Conservation (phyloP, 805 yeast genomes). For the Zygoascus flipseniorum region DNA sequence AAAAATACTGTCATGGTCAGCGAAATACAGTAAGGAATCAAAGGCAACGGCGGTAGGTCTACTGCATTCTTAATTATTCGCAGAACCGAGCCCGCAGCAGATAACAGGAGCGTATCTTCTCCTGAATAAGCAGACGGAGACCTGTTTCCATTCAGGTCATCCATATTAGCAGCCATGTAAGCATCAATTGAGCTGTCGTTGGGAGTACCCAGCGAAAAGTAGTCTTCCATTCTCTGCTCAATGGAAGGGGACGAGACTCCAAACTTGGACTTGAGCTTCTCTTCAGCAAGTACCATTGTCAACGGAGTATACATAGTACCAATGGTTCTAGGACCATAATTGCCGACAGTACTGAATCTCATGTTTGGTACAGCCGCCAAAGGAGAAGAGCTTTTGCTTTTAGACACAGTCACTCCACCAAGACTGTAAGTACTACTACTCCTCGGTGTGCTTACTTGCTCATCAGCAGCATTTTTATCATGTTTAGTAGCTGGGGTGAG, state of each 20-base stretch:
- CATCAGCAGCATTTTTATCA: neutral
- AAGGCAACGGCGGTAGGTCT: slow-evolving; percentile 26
- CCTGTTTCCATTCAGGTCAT: neutral
- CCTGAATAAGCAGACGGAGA: neutral
- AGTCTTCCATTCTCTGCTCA: slow-evolving; percentile 3
- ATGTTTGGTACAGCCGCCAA: neutral
- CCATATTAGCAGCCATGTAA: neutral
- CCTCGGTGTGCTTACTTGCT: neutral
- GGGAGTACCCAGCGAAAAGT: neutral
- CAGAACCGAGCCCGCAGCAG: slow-evolving; percentile 23
- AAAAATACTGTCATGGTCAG: slow-evolving; percentile 30
- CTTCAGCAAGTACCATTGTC: slow-evolving; percentile 17
- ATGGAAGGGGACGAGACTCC: neutral
- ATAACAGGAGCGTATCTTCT: slow-evolving; percentile 10
- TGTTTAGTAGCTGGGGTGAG: slow-evolving; percentile 7
- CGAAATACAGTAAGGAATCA: slow-evolving; percentile 29
- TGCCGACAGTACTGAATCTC: neutral
- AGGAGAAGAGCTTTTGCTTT: neutral
- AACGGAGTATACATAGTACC: slow-evolving; percentile 13
- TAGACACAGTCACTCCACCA: neutral
- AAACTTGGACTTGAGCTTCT: slow-evolving; percentile 3
- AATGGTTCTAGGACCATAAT: slow-evolving; percentile 6
- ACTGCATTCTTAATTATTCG: slow-evolving; percentile 19
- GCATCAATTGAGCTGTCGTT: neutral
- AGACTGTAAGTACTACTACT: neutral